Base-by-base conservation (phyloP, 306 rosid genomes). In the Canavalia ensiformis region DNA sequence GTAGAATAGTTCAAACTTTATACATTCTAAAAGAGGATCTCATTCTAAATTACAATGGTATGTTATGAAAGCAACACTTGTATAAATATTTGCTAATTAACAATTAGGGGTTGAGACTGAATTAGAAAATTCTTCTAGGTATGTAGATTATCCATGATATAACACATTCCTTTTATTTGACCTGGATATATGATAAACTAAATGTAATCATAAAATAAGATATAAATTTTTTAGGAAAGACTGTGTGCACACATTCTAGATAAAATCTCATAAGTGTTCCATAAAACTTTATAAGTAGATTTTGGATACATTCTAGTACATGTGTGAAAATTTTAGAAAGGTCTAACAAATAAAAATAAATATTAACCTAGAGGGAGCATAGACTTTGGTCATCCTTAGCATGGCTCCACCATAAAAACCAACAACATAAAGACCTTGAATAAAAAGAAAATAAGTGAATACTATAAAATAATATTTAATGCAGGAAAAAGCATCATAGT, bases 281-380 rank as follows among this genome's bases (percentile, higher is more conserved):
- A 35, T 45, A 10, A 41, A n/a, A 41, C 54, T 63, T 46, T 50
- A 35, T 33, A 47, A 31, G 29, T 45, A 41, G 60, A 68, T 44
- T 47, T n/a, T 34, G 31, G 42, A 25, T 68, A 34, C 6, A 5
- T 7, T 57, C 13, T 37, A 8, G 25, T 31, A 45, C 6, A 5
- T 25, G 55, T 6, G 41, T 12, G 39, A 31, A 68, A 42, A 11
- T 51, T 68, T 37, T n/a, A 45, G 25, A 62, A 62, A 69, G 68
- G 71, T 37, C 41, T 0, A 4, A 37, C 6, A 31, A 13, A 37
- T 44, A 35, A 68, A 78, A 28, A 13, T 10, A 55, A 64, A 0
- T 59, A 25, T 25, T 57, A 10, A 46, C 6, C 30, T 76, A 30
- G 69, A 45, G 75, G 74, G 56, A 25, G 55, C 76, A 68, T 47